phyloP scores from a whole-genome alignment of 139 green algal species.

The Picochlorum sp. region DNA sequence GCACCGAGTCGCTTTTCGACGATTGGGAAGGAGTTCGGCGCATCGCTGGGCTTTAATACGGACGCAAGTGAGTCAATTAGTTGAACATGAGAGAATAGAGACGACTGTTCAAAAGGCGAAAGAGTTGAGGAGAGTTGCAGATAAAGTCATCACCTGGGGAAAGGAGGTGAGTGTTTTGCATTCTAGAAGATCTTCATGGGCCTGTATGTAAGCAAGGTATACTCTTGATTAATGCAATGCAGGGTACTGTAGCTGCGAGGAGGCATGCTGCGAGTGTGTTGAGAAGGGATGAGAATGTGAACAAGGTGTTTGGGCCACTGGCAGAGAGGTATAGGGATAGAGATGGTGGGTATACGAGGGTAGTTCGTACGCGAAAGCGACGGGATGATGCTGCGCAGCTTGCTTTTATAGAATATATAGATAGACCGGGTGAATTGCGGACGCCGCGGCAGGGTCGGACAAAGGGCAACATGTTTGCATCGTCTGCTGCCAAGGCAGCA shows the following conservation, averaged over 20 bases:
- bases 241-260: constrained; percentile 52
- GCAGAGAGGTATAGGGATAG: constrained; percentile 75
- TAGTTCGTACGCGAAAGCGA: constrained; percentile 59
- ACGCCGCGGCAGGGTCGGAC: constrained; percentile 34
- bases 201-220: no score
- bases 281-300: constrained; percentile 53
- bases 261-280: constrained; percentile 54
- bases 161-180: constrained; percentile 52
- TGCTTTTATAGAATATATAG: constrained; percentile 88
- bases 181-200: no score
- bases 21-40: constrained; percentile 31
- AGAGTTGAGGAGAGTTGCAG: constrained; percentile 68
- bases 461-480: constrained; percentile 27
- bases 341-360: constrained; percentile 81
- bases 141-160: constrained; percentile 69
- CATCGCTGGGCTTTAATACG: constrained; percentile 54
- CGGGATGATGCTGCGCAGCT: constrained; percentile 70
- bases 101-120: constrained; percentile 85
- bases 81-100: constrained; percentile 86
- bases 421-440: constrained; percentile 75
- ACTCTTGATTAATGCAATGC: not conserved
- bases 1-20: constrained; percentile 32
- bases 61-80: constrained; percentile 90
- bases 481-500: constrained; percentile 25
- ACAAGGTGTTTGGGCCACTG: constrained; percentile 82